A percentile compares a stretch with the other conserved stretches of the same genome.
phyloP scores from a whole-genome alignment of 306 rosid species.

The Acacia crassicarpa region DNA sequence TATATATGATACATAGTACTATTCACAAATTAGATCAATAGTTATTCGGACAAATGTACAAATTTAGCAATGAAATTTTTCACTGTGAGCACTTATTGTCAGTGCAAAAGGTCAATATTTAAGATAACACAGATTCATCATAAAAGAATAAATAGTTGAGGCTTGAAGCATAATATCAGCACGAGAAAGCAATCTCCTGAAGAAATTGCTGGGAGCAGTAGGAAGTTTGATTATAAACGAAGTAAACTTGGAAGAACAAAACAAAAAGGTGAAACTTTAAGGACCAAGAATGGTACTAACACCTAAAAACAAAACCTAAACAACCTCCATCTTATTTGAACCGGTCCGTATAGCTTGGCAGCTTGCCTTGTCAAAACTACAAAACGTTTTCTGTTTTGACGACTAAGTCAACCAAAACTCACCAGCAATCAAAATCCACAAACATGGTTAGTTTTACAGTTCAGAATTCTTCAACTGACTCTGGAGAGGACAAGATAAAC shows the following conservation, averaged over 20 bases:
- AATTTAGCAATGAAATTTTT: too few species aligned
- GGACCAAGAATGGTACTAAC: too few species aligned
- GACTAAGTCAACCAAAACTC: neutral
- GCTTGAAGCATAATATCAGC: conserved; percentile 62
- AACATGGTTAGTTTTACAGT: neutral
- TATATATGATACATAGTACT: too few species aligned
- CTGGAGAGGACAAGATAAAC: conserved; percentile 44
- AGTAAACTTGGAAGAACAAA: too few species aligned
- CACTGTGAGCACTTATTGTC: too few species aligned
- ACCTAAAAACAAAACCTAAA: neutral
- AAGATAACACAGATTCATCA: neutral
- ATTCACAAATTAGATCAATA: too few species aligned
- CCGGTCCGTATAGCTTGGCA: neutral
- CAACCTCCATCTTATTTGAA: neutral
- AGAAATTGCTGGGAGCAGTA: conserved; percentile 56
- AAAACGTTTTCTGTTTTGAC: neutral
- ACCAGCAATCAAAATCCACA: neutral
- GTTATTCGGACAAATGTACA: too few species aligned
- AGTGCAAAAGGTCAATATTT: too few species aligned
- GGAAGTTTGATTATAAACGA: conserved; percentile 43
- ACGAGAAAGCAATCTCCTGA: conserved; percentile 56
- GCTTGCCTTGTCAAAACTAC: neutral
- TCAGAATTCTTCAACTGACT: neutral
- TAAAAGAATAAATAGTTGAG: neutral
- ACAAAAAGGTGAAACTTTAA: too few species aligned